Percentiles rank a stretch among this genome's conserved stretches.
phyloP scores from a whole-genome alignment of 768 basidiomycete species.

The Pleurotus eryngii region DNA sequence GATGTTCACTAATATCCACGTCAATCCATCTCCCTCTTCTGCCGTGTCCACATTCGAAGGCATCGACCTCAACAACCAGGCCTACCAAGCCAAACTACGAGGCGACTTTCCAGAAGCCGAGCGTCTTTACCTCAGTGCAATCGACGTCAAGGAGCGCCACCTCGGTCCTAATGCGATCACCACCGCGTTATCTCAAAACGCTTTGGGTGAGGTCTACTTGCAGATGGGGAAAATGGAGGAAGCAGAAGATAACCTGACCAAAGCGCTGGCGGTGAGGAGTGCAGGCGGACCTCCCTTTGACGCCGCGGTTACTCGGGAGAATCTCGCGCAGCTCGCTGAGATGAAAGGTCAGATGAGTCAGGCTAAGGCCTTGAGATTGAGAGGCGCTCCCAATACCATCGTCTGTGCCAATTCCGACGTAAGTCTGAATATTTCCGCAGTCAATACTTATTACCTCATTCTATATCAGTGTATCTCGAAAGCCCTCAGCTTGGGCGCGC shows the following conservation, averaged over 20 bases:
- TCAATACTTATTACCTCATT: not conserved
- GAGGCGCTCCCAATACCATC: not conserved
- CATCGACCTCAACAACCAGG: conserved; percentile 6
- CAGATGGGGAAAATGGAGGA: conserved; percentile 30
- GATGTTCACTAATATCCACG: no score
- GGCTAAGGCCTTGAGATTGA: not conserved
- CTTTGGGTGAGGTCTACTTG: conserved; percentile 32
- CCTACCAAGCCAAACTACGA: conserved; percentile 2
- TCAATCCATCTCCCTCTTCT: not conserved
- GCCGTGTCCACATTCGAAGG: not conserved
- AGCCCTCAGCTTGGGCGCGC: not conserved
- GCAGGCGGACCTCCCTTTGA: conserved; percentile 15
- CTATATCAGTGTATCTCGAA: not conserved
- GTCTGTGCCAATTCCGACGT: not conserved
- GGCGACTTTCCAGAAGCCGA: conserved; percentile 21
- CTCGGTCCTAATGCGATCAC: conserved; percentile 19
- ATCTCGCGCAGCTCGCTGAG: not conserved
- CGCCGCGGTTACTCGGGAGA: not conserved
- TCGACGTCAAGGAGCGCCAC: conserved; percentile 21
- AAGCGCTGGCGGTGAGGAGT: conserved; percentile 25
- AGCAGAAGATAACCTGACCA: conserved; percentile 31
- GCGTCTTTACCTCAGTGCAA: conserved; percentile 24
- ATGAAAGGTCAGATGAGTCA: not conserved
- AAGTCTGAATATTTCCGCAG: not conserved
- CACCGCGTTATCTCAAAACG: conserved; percentile 27